Base-by-base conservation (phyloP, 495 filamentous ascomycete genomes). In the Aspergillus incahuasiensis region DNA sequence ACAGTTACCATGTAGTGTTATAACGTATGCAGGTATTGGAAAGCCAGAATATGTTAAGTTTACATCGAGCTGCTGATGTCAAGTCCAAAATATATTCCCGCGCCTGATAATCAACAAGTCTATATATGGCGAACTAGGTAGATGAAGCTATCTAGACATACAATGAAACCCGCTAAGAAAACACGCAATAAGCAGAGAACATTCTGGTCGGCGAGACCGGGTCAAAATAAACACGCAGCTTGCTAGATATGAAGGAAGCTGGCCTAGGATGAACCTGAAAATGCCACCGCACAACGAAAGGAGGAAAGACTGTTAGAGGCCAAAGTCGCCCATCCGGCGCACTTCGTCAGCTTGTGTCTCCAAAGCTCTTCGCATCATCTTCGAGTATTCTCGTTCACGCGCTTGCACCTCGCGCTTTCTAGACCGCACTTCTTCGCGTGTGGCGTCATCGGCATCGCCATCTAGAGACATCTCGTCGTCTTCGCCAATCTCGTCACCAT, bases 301-400 rank as follows among this genome's bases (percentile, higher is more conserved):
- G 30, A 41, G 15, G 38, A 19, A 41, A 43, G n/a, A 5, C 28
- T 21, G 35, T 43, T 43, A 52, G 11, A 52, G 38, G 7, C 88
- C 86, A 50, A 91, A 77, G 32, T 85, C 84, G 52, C 82, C 79
- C 64, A 92, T 81, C 70, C 88, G 90, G 57, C 88, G 75, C 56
- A 88, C 87, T 64, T 94, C 91, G 71, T 91, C 84, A 15, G 90
- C 90, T 68, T 95, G 90, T 65, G 78, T 77, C 71, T 89, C 82
- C 54, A 96, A 69, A 11, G 87, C 89, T 48, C 78, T 74, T 50
- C 89, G 79, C 88, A 96, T 91, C 59, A 71, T 80, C 45, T 79
- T 73, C 28, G 73, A 74, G 70, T 92, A 92, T 61, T 77, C 77
- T 57, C 70, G 68, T 65, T 86, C 84, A 43, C 54, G 66, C 42